Base-by-base conservation (phyloP, 2,329 filamentous ascomycete species). In the Aquanectria penicillioides region DNA sequence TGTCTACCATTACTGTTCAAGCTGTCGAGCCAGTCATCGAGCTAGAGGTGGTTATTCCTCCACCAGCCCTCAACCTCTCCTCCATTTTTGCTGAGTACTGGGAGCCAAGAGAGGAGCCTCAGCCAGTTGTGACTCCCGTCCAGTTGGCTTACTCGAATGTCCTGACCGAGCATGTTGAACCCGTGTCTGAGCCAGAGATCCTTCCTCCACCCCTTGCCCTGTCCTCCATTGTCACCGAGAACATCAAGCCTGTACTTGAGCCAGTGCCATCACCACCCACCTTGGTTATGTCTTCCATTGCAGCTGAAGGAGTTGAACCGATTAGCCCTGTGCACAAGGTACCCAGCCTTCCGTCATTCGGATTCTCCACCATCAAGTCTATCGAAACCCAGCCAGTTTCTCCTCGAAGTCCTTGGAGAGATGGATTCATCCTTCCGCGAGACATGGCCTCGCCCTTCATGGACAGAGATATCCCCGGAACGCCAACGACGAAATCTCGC, bases 351-450 rank as follows among this genome's bases (percentile, higher is more conserved):
- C 71, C 76, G 9, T 64, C 65, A 5, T 74, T 81, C 47, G 78
- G 71, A 13, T 80, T 83, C 65, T 82, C 82, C 3, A 63, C 74
- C 1, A 76, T 85, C 36, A 75, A 77, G 55, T 78, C 79, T 4
- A 69, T 83, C 7, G 78, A 81, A 50, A 83, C 78, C 4, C 76
- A 79, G 43, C 82, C 81, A 6, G 64, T 79, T n/a, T 73, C 76
- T 34, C 77, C 79, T 18, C 80, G 81, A 56, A 86, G 80, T 63
- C 83, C 82, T 1, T 82, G 80, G 73, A 78, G 83, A 56, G 81
- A 86, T 62, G 86, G 74, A 1, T 84, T 88, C 61, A 83, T 88
- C 56, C 78, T 88, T 18, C 81, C 85, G 1, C 78, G 78, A 15
- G 83, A 85, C 34, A 69, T 75, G 51, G 68, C 71, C 13, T 69